These are phyloP conservation scores for Eucommia ulmoides DNA, from an alignment of 257 asterid species.

Conservation along the genomic window DNA sequence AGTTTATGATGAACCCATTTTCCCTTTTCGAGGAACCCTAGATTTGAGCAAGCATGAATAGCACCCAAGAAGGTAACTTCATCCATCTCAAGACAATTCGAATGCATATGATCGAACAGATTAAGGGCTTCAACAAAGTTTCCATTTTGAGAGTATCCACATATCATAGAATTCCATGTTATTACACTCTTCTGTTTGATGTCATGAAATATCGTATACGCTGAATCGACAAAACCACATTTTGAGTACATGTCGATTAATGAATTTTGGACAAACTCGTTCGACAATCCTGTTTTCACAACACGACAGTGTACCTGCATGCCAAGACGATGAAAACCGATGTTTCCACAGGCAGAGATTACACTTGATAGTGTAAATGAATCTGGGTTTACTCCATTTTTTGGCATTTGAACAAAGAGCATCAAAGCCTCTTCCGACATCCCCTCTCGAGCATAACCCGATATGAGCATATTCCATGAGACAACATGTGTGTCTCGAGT, in stretches of 20 bases:
- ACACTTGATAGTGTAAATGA: slow-evolving; percentile 63
- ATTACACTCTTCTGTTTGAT: slow-evolving; percentile 30
- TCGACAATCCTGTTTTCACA: slow-evolving; percentile 33
- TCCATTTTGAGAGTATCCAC: slow-evolving; percentile 67
- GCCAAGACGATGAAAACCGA: slow-evolving; percentile 40
- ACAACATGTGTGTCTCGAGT: slow-evolving; percentile 33
- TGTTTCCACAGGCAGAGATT: slow-evolving; percentile 57
- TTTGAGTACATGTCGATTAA: slow-evolving; percentile 73
- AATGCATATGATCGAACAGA: slow-evolving; percentile 47
- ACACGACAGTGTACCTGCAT: slow-evolving; percentile 53
- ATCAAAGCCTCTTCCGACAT: slow-evolving; percentile 44
- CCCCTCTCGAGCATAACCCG: slow-evolving; percentile 52
- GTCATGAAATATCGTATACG: slow-evolving; percentile 30
- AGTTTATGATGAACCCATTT: slow-evolving; percentile 76
- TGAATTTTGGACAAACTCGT: slow-evolving; percentile 65
- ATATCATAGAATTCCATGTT: slow-evolving; percentile 77
- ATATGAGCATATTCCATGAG: slow-evolving; percentile 84
- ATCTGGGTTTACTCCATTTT: slow-evolving; percentile 46
- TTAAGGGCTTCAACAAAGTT: slow-evolving; percentile 39
- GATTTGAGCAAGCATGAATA: slow-evolving; percentile 72
- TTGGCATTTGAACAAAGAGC: slow-evolving; percentile 53
- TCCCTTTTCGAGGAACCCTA: slow-evolving; percentile 54
- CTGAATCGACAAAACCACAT: slow-evolving; percentile 45
- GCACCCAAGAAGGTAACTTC: slow-evolving; percentile 65
- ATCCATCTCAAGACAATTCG: slow-evolving; percentile 33